Evolutionary conservation across 1,284 basidiomycete species (phyloP), one percentile per base, ranked within the genome.

Genomic region (Cutaneotrichosporon dermatis): DNA sequence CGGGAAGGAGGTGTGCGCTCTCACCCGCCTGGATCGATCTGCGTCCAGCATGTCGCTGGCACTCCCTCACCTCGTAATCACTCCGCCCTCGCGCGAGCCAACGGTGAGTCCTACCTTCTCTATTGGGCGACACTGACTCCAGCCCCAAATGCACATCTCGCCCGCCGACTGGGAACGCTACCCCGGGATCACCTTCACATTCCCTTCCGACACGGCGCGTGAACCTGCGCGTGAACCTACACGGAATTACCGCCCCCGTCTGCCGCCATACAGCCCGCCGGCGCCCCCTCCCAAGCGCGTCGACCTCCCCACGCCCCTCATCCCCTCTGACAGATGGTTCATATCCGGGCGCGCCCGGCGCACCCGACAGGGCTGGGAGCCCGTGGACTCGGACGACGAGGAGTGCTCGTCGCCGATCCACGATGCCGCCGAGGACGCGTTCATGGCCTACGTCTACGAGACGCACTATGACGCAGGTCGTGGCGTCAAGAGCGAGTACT

Each of bases 391-490:
- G 33, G 34, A 15, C 43, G 6, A 15, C 43, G 39, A 40, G 39
- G 16, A 44, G n/a, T 12, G 13, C n/a, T 5, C n/a, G 13, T 34
- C 25, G 25, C 13, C 33, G 46, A 49, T 49, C 46, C 46, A 49
- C 46, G 46, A 49, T 12, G 46, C 46, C 11, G 46, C 46, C 5
- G 46, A 49, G 13, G 46, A 49, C 46, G 46, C 46, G 46, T 49
- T 13, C 46, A 49, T 49, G 46, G 46, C 46, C 33, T 9, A 10
- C 12, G 4, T 6, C 13, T 10, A 35, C 16, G n/a, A 49, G 25
- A 12, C 25, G 25, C 25, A 25, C 25, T 25, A 25, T 25, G 25
- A 25, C 25, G 25, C 25, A 25, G 25, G 25, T 25, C 25, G 25
- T 25, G 25, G 34, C 13, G 33, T 35, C 12, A 36, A 40, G 39